Conservation (phyloP, 2,329 filamentous ascomycete species). For the Aspergillus carbonarius region DNA sequence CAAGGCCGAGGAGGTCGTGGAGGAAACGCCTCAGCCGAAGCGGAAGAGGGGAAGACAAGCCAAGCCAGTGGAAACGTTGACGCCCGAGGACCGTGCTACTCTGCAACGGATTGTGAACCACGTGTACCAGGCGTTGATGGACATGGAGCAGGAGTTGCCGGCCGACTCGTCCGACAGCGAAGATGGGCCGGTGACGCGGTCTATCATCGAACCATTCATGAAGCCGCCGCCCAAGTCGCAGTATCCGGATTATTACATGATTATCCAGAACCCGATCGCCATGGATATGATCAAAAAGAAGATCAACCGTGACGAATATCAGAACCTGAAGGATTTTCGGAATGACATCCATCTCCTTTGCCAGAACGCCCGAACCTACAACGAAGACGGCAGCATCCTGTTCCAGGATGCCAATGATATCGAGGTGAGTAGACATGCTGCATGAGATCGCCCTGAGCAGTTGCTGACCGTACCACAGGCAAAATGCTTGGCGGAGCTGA, state of each 20-base stretch:
- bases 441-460: background rate
- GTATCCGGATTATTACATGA: conserved; percentile 92
- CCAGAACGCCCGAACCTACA: conserved; percentile 90
- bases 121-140: conserved; percentile 78
- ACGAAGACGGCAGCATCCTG: conserved; percentile 89
- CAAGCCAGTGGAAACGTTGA: conserved; percentile 67
- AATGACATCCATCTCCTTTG: conserved; percentile 82
- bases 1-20: conserved; percentile 75
- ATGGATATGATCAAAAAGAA: conserved; percentile 94
- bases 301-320: conserved; percentile 96
- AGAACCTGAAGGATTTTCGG: conserved; percentile 73
- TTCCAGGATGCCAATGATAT: conserved; percentile 92
- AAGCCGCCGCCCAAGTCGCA: conserved; percentile 84
- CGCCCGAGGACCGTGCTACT: conserved; percentile 67
- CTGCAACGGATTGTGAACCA: conserved; percentile 76
- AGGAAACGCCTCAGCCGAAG: conserved; percentile 74
- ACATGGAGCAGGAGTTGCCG: conserved; percentile 72
- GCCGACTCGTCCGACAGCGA: conserved; percentile 53
- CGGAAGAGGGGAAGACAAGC: conserved; percentile 71
- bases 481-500: conserved; percentile 54
- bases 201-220: conserved; percentile 92
- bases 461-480: conserved; percentile 34
- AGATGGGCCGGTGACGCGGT: conserved; percentile 61
- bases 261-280: conserved; percentile 89
- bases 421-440: conserved; percentile 63